Percentiles rank a stretch among this genome's conserved stretches.
phyloP scores from a whole-genome alignment of 2,329 filamentous ascomycete species.

The Pseudogymnoascus sp. region DNA sequence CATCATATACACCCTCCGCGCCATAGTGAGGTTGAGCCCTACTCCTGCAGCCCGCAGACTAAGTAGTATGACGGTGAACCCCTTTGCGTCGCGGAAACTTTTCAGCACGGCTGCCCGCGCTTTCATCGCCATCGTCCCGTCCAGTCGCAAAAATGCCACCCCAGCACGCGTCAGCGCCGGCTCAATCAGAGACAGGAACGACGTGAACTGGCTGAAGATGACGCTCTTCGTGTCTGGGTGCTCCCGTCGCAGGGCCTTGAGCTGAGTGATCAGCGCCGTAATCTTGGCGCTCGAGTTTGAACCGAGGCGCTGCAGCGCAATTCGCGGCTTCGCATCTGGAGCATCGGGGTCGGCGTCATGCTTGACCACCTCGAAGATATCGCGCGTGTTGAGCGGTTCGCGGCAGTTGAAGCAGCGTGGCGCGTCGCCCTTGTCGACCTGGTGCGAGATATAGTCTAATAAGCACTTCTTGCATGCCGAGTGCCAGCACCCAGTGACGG shows the following conservation, averaged over 20 bases:
- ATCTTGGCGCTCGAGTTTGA: slow-evolving; percentile 80
- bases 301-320: slow-evolving; percentile 53
- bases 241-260: slow-evolving; percentile 59
- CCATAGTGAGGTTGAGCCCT: slow-evolving; percentile 83
- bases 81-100: slow-evolving; percentile 56
- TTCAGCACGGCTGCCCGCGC: slow-evolving; percentile 68
- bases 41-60: slow-evolving; percentile 87
- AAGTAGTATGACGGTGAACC: slow-evolving; percentile 69
- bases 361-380: slow-evolving; percentile 86
- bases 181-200: slow-evolving; percentile 85
- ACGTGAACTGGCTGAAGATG: slow-evolving; percentile 95
- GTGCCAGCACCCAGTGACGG: slow-evolving; percentile 95
- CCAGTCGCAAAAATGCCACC: slow-evolving; percentile 77
- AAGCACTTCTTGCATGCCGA: slow-evolving; percentile 91
- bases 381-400: slow-evolving; percentile 68
- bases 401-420: slow-evolving; percentile 89
- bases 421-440: slow-evolving; percentile 64
- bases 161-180: slow-evolving; percentile 65
- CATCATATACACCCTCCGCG: slow-evolving; percentile 95
- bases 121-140: slow-evolving; percentile 85
- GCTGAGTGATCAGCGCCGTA: slow-evolving; percentile 64
- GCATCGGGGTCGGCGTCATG: slow-evolving; percentile 55
- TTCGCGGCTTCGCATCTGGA: slow-evolving; percentile 40
- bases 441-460: slow-evolving; percentile 81
- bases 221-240: slow-evolving; percentile 74